Evolutionary conservation across 345 rosid species (phyloP), one percentile per base, ranked within the genome.

Genomic region (Citrus reticulata): DNA sequence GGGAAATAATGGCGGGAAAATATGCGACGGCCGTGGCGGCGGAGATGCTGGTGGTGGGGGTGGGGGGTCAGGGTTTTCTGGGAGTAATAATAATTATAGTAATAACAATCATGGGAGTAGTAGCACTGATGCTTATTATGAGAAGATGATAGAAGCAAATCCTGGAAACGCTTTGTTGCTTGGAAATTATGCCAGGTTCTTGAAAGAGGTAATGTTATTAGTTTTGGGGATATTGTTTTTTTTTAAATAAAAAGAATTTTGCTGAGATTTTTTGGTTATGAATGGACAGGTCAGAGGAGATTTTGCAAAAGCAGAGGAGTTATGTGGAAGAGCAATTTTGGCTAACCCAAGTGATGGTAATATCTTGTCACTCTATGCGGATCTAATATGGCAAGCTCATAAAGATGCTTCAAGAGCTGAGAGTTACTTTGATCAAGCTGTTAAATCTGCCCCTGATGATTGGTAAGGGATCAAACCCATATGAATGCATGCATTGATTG

Each of bases 111-210:
- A 81, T 25, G 86, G 88, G 66, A 85, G 80, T 73, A 89, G 85
- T 10, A 78, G 82, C 54, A 86, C 89, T 49, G 90, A 93, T 22
- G 83, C 67, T 70, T 93, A 91, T 88, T 93, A 89, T 79, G 79
- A 78, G 70, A 86, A 76, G 35, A 87, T 90, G 93, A 91, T 93
- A 49, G 84, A 88, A 14, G 80, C 80, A 29, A 77, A 88, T 72
- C 92, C 95, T 34, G 86, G 80, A 35, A 93, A 88, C 78, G 72
- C 91, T 13, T 88, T 90, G 76, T 76, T 90, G 62, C 89, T 89
- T 20, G 92, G 90, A 65, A 93, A 91, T 81, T 91, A 91, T 78
- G 95, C 95, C 16, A 90, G 70, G 85, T 89, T 90, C 78, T 84
- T 91, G 85, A 91, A 89, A 89, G 93, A 91, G 90, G 95, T 90